These are phyloP conservation scores for Spiromastix sp. DNA, from an alignment of 2,329 filamentous ascomycete genomes.

Conservation along the genomic window DNA sequence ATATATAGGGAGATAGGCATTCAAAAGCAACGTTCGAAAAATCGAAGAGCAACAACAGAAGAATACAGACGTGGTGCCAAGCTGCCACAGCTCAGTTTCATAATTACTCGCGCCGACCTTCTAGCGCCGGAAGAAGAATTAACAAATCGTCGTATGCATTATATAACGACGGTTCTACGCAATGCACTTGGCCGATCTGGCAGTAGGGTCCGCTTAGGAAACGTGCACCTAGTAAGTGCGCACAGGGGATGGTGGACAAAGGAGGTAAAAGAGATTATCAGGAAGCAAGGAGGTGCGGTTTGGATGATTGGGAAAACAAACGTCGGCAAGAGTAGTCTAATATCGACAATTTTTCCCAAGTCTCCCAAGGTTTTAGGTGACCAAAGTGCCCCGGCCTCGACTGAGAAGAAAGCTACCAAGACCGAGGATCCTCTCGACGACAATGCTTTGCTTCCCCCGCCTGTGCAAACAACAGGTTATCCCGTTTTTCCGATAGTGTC, in stretches of 20 bases:
- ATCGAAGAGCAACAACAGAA: conserved; percentile 60
- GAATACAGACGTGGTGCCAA: conserved; percentile 58
- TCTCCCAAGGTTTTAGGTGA: conserved; percentile 40
- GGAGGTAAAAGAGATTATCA: conserved; percentile 76
- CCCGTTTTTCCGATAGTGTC: conserved; percentile 82
- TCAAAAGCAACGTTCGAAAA: conserved; percentile 65
- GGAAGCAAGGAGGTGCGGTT: conserved; percentile 68
- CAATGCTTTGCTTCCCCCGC: conserved; percentile 61
- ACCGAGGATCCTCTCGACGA: neutral
- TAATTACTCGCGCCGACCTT: conserved; percentile 81
- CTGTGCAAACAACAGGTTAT: conserved; percentile 61
- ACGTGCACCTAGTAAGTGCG: conserved; percentile 76
- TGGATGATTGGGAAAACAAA: conserved; percentile 99
- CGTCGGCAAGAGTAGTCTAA: conserved; percentile 89
- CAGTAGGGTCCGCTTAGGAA: conserved; percentile 69
- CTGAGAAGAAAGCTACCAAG: no score
- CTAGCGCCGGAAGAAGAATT: conserved; percentile 74
- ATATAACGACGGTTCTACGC: conserved; percentile 65
- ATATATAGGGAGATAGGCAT: conserved; percentile 61
- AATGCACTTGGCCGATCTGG: conserved; percentile 61
- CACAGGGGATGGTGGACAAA: conserved; percentile 86
- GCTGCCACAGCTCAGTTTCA: conserved; percentile 76
- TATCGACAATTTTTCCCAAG: conserved; percentile 77
- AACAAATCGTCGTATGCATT: conserved; percentile 79
- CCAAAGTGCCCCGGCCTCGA: no score